Conservation (phyloP, 2,329 filamentous ascomycete genomes). For the Neofusicoccum kwambonambiense region DNA sequence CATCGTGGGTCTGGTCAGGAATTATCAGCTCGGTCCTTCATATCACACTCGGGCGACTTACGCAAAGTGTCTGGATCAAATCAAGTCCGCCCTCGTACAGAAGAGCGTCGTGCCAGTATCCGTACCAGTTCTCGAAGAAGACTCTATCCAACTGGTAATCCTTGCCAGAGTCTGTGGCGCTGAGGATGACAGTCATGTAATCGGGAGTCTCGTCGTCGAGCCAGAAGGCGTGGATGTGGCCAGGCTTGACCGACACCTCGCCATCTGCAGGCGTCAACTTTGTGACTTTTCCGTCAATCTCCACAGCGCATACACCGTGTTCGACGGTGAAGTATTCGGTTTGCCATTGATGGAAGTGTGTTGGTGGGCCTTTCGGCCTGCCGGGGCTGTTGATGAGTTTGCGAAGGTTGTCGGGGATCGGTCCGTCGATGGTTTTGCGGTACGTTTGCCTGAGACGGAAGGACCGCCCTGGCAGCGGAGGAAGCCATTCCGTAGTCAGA, state of each 20-base stretch:
- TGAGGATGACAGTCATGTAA: conserved; percentile 22
- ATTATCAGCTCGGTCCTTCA: background rate
- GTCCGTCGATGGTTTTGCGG: too few relatives aligned
- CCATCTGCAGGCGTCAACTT: conserved; percentile 25
- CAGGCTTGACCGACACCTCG: conserved; percentile 16
- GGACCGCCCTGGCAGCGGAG: too few relatives aligned
- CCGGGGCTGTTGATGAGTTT: too few relatives aligned
- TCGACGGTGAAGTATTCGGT: conserved; percentile 27
- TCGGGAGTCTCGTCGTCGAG: background rate
- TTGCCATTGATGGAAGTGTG: conserved; percentile 30
- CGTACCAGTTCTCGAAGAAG: conserved; percentile 43
- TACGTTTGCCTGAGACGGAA: too few relatives aligned
- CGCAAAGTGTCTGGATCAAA: conserved; percentile 34
- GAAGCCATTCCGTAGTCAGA: too few relatives aligned
- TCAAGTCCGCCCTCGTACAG: conserved; percentile 27
- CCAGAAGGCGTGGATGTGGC: background rate
- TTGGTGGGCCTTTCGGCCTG: conserved; percentile 23
- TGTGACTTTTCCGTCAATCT: conserved; percentile 24
- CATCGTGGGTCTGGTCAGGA: conserved; percentile 38
- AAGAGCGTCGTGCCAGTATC: conserved; percentile 31
- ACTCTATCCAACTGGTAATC: conserved; percentile 32
- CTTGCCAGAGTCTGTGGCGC: conserved; percentile 26
- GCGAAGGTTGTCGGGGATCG: too few relatives aligned
- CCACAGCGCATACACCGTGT: conserved; percentile 25
- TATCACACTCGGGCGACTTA: conserved; percentile 19